phyloP scores from a whole-genome alignment of 2,329 filamentous ascomycete species.

The Cladosporium sp. region DNA sequence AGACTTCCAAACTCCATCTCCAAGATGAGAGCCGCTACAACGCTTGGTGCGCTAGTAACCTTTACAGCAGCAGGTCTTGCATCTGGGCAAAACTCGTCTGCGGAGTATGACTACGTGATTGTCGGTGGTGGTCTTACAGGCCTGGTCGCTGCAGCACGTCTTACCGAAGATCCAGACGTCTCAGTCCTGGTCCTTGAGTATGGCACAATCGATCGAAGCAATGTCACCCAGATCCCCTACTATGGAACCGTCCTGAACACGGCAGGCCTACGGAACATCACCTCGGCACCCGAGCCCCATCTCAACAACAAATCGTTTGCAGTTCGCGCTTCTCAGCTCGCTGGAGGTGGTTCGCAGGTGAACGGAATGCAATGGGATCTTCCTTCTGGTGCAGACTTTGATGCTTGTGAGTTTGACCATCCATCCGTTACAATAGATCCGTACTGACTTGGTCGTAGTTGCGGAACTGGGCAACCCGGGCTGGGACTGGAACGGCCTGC shows the following conservation, averaged over 20 bases:
- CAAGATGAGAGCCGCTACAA: background rate
- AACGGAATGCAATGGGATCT: conserved; percentile 33
- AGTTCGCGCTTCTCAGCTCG: conserved; percentile 27
- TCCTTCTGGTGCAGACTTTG: conserved; percentile 34
- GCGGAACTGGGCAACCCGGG: conserved; percentile 34
- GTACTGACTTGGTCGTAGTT: background rate
- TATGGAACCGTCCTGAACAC: conserved; percentile 1
- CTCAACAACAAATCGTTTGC: background rate
- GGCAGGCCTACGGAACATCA: conserved; percentile 41
- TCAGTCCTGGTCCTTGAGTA: conserved; percentile 36
- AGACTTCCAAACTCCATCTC: background rate
- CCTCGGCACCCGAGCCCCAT: conserved; percentile 22
- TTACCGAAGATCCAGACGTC: conserved; percentile 33
- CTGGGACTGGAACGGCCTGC: conserved; percentile 30
- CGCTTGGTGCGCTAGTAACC: background rate
- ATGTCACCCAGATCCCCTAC: conserved; percentile 21
- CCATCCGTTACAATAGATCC: no score
- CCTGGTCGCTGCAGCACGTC: conserved; percentile 32
- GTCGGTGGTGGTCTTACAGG: conserved; percentile 36
- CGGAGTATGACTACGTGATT: conserved; percentile 33
- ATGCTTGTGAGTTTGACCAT: conserved; percentile 34
- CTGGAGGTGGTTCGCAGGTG: conserved; percentile 33
- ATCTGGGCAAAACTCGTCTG: background rate
- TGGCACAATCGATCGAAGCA: conserved; percentile 27
- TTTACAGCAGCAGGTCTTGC: background rate